phyloP scores from a whole-genome alignment of 192 early-diverging fungal genomes.

The Backusella circina region DNA sequence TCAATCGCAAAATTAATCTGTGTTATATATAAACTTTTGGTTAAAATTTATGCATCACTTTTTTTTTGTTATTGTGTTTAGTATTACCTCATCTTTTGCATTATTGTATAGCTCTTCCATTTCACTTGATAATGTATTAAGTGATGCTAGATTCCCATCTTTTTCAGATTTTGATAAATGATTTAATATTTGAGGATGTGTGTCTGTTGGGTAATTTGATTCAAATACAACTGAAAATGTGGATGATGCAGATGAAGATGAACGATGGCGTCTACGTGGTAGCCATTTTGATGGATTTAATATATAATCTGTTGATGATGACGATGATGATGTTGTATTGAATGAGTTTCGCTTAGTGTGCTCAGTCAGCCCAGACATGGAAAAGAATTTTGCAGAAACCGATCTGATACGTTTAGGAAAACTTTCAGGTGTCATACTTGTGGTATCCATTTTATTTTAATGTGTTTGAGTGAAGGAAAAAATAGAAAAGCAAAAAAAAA shows the following conservation, averaged over 20 bases:
- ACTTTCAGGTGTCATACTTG: neutral
- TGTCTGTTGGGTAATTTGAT: neutral
- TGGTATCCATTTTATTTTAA: neutral
- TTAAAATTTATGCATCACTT: neutral
- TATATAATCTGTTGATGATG: neutral
- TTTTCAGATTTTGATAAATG: neutral
- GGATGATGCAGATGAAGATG: conserved; percentile 9
- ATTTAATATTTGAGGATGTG: neutral
- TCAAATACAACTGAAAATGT: conserved; percentile 4
- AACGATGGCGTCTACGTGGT: conserved; percentile 7
- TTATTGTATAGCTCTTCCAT: neutral
- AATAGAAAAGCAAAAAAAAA: neutral
- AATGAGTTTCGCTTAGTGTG: conserved; percentile 3
- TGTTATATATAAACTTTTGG: neutral
- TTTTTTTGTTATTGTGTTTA: neutral
- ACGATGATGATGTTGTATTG: neutral
- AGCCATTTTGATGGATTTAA: conserved; percentile 12
- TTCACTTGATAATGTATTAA: neutral
- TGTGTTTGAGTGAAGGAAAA: neutral
- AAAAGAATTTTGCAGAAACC: neutral
- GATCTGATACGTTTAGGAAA: conserved; percentile 12
- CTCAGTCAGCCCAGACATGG: neutral
- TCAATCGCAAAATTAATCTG: conserved; percentile 16
- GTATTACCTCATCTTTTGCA: conserved; percentile 16
- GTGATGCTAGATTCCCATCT: neutral